phyloP scores from a whole-genome alignment of 352 stramenopile genomes.

The Phytopythium litorale region DNA sequence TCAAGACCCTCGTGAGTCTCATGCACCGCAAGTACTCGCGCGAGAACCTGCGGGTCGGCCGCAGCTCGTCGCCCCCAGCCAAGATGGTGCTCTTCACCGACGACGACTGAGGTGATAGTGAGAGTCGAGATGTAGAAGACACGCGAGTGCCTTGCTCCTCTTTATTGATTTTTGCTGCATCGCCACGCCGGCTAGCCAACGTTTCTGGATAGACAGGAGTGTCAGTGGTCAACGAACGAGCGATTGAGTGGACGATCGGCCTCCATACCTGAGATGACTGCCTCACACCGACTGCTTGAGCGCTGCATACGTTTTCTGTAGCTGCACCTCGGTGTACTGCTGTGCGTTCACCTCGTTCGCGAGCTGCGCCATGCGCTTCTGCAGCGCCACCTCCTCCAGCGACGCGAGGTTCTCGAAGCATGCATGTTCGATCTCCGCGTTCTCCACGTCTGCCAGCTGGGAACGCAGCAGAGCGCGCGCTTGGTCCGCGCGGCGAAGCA shows the following conservation, averaged over 20 bases:
- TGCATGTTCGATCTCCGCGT: constrained; percentile 57
- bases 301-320: constrained; percentile 74
- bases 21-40: constrained; percentile 86
- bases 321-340: constrained; percentile 66
- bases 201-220: not conserved
- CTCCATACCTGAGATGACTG: constrained; percentile 1
- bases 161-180: constrained; percentile 6
- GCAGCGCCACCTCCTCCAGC: constrained; percentile 54
- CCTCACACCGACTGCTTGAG: constrained; percentile 28
- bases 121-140: not conserved
- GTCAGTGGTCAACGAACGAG: not conserved
- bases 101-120: constrained; percentile 11
- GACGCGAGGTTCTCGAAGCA: constrained; percentile 60
- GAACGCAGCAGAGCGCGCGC: constrained; percentile 29
- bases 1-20: constrained; percentile 81
- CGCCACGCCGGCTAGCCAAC: not conserved
- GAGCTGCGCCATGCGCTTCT: constrained; percentile 55
- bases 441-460: constrained; percentile 39
- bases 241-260: not conserved
- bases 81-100: constrained; percentile 48
- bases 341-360: constrained; percentile 76
- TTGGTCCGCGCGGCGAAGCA: constrained; percentile 43
- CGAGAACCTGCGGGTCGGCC: constrained; percentile 69
- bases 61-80: constrained; percentile 26
- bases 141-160: not conserved